A percentile compares a stretch with the other conserved stretches of the same genome.
Evolutionary conservation across 169 alveolate genomes (phyloP).

Genomic region (Blepharisma undulans): DNA sequence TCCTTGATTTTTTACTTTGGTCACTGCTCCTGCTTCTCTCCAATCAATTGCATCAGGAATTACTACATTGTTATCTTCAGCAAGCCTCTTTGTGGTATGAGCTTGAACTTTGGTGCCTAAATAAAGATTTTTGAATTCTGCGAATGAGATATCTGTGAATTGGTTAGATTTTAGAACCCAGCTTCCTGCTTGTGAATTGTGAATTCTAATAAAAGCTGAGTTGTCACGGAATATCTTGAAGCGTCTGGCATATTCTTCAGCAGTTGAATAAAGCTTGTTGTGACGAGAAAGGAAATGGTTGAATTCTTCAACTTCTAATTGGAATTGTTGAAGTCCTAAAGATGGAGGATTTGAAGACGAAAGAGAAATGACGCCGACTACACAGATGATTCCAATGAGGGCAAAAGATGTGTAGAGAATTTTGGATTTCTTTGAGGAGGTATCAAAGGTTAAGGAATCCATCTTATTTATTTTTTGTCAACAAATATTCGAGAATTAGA

Average conservation of each 20-base stretch:
- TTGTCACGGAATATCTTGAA: constrained; percentile 6
- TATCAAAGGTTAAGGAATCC: background rate
- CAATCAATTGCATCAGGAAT: constrained; percentile 48
- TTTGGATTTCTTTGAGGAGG: background rate
- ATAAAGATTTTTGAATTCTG: constrained; percentile 1
- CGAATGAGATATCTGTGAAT: constrained; percentile 34
- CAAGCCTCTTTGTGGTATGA: background rate
- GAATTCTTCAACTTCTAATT: background rate
- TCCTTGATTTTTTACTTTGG: constrained; percentile 62
- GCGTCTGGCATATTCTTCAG: background rate
- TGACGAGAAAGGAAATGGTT: background rate
- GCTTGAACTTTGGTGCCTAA: constrained; percentile 5
- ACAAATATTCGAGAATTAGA: background rate
- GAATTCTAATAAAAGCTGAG: background rate
- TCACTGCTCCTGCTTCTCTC: constrained; percentile 55
- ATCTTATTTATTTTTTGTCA: background rate
- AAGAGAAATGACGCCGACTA: background rate
- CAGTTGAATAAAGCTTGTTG: background rate
- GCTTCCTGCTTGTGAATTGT: background rate
- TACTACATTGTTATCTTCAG: background rate
- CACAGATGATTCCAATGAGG: background rate
- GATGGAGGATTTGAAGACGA: background rate
- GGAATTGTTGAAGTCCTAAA: background rate
- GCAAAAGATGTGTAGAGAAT: background rate
- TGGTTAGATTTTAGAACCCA: background rate